A percentile compares a stretch with the other conserved stretches of the same genome.
These are phyloP conservation scores for Dorcoceras hygrometricum DNA, from an alignment of 257 asterid genomes.

Conservation along the genomic window DNA sequence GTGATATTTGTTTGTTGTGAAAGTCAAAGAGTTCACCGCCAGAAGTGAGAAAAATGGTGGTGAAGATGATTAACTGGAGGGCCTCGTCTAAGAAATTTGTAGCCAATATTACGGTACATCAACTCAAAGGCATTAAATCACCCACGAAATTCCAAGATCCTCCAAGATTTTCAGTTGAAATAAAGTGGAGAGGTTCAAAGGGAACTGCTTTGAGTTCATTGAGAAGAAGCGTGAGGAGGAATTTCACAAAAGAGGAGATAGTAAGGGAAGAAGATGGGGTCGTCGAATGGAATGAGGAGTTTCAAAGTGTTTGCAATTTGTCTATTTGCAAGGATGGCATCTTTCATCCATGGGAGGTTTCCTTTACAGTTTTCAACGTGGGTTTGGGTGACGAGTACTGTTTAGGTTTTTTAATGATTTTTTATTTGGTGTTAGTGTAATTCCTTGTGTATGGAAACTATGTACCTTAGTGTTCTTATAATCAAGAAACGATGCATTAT, in stretches of 20 bases:
- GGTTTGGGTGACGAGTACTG: conserved; percentile 28
- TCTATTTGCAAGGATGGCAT: conserved; percentile 36
- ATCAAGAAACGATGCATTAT: neutral
- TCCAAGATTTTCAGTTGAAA: conserved; percentile 46
- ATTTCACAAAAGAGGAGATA: conserved; percentile 51
- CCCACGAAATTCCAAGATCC: conserved; percentile 23
- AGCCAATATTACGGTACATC: conserved; percentile 43
- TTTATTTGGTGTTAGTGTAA: neutral
- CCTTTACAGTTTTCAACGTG: conserved; percentile 55
- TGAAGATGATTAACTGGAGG: conserved; percentile 79
- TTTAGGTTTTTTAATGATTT: neutral
- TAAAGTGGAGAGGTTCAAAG: conserved; percentile 70
- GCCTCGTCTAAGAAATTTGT: conserved; percentile 59
- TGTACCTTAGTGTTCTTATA: neutral
- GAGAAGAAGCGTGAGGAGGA: conserved; percentile 44
- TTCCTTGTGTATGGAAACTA: neutral
- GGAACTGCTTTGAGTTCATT: conserved; percentile 44
- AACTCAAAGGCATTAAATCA: conserved; percentile 32
- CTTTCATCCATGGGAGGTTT: conserved; percentile 70
- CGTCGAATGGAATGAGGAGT: conserved; percentile 64
- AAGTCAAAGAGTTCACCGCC: conserved; percentile 5
- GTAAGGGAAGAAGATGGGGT: conserved; percentile 32
- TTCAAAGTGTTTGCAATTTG: conserved; percentile 48
- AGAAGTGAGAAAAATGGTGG: conserved; percentile 45
- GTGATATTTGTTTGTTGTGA: neutral